These are phyloP conservation scores for Hemileccinum impolitum DNA, from an alignment of 768 basidiomycete species.

Conservation along the genomic window DNA sequence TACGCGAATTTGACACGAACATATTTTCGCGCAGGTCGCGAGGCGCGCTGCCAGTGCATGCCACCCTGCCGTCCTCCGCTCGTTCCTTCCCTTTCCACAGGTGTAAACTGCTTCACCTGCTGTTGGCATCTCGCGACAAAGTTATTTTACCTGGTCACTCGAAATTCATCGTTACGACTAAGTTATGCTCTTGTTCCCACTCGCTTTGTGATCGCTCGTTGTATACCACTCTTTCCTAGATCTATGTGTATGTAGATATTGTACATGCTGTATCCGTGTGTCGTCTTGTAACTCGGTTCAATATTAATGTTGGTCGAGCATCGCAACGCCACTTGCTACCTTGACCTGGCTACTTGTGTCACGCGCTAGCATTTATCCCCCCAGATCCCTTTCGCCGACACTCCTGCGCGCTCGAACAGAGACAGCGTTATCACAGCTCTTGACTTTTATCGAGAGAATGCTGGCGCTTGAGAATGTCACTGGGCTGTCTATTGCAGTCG, in stretches of 20 bases:
- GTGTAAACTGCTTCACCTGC: background rate
- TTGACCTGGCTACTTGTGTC: conserved; percentile 13
- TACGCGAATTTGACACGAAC: background rate
- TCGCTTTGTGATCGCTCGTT: conserved; percentile 8
- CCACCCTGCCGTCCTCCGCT: background rate
- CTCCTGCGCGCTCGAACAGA: background rate
- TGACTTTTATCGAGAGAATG: conserved; percentile 16
- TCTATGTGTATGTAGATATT: too few species aligned
- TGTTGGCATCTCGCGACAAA: too few species aligned
- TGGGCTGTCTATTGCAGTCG: conserved; percentile 31
- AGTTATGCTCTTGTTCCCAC: conserved; percentile 12
- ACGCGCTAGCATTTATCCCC: conserved; percentile 9
- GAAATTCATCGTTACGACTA: conserved; percentile 8
- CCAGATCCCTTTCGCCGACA: background rate
- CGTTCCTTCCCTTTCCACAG: background rate
- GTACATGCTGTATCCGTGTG: too few species aligned
- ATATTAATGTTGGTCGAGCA: too few species aligned
- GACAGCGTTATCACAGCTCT: conserved; percentile 14
- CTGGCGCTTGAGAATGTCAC: conserved; percentile 25
- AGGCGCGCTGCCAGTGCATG: background rate
- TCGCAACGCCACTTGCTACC: background rate
- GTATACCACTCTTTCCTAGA: conserved; percentile 12
- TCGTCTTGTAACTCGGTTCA: too few species aligned
- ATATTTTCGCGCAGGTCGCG: conserved; percentile 11
- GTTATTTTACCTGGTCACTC: background rate